A percentile compares a stretch with the other conserved stretches of the same genome.
These are phyloP conservation scores for Meira miltonrushii DNA, from an alignment of 1,284 basidiomycete species.

Conservation along the genomic window DNA sequence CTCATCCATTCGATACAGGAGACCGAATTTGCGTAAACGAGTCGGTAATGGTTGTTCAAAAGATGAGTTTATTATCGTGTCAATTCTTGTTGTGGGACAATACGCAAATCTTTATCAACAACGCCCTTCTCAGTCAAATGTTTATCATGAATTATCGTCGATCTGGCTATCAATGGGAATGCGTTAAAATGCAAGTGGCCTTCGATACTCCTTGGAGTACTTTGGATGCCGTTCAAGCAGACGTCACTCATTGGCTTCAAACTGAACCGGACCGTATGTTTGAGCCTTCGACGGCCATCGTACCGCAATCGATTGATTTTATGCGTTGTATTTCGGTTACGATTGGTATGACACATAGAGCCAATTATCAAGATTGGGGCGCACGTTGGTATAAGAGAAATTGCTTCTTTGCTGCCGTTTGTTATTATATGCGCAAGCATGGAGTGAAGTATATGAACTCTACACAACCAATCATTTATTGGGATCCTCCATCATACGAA, in stretches of 20 bases:
- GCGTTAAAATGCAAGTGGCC: constrained; percentile 39
- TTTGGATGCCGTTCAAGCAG: constrained; percentile 45
- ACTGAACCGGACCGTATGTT: constrained; percentile 48
- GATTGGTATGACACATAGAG: constrained; percentile 46
- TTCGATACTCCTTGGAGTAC: constrained; percentile 44
- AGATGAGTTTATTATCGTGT: constrained; percentile 44
- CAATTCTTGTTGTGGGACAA: constrained; percentile 40
- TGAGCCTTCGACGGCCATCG: constrained; percentile 41
- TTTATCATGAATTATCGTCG: constrained; percentile 46
- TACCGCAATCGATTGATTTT: constrained; percentile 42
- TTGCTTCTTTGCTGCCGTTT: constrained; percentile 45
- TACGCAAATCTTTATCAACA: constrained; percentile 44
- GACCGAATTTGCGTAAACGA: constrained; percentile 39
- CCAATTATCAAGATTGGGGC: constrained; percentile 51
- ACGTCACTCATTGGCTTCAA: constrained; percentile 48
- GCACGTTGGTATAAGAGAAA: constrained; percentile 40
- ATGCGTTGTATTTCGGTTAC: constrained; percentile 44
- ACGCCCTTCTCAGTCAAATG: constrained; percentile 33
- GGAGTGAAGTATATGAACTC: constrained; percentile 39
- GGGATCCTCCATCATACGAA: constrained; percentile 38
- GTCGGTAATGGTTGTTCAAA: constrained; percentile 37
- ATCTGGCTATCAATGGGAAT: constrained; percentile 46
- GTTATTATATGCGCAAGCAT: constrained; percentile 48
- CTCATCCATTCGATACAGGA: constrained; percentile 48
- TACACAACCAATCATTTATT: constrained; percentile 41